These are phyloP conservation scores for Bryoglossum gracile DNA, from an alignment of 495 filamentous ascomycete species.

Conservation along the genomic window DNA sequence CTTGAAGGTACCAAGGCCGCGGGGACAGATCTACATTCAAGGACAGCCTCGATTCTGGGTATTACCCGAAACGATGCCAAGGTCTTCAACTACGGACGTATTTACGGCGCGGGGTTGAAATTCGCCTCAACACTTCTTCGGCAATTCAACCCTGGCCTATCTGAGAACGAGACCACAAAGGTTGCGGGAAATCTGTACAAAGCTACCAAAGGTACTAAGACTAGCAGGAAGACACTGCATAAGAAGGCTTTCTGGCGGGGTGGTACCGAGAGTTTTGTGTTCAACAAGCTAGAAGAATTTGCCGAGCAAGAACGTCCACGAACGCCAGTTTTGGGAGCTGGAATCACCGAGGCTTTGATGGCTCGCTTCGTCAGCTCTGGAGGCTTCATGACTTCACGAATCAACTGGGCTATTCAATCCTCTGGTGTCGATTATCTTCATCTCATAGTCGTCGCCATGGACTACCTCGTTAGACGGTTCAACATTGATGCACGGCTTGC, in stretches of 20 bases:
- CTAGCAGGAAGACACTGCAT: slow-evolving; percentile 55
- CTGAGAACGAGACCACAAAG: slow-evolving; percentile 65
- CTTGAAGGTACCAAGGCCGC: slow-evolving; percentile 90
- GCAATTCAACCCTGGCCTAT: slow-evolving; percentile 82
- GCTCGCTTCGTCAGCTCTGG: slow-evolving; percentile 79
- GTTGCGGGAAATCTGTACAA: slow-evolving; percentile 77
- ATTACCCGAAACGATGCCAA: slow-evolving; percentile 95
- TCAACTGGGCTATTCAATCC: slow-evolving; percentile 99
- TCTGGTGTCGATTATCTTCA: slow-evolving; percentile 97
- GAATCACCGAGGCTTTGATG: slow-evolving; percentile 94
- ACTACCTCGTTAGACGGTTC: slow-evolving; percentile 82
- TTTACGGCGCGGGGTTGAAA: slow-evolving; percentile 91
- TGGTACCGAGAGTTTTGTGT: slow-evolving; percentile 94
- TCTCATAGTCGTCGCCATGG: slow-evolving; percentile 88
- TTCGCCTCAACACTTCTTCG: slow-evolving; percentile 85
- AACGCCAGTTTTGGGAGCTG: slow-evolving; percentile 90
- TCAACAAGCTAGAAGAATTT: slow-evolving; percentile 96
- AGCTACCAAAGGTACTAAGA: slow-evolving; percentile 81
- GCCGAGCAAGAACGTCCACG: slow-evolving; percentile 87
- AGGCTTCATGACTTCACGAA: slow-evolving; percentile 88
- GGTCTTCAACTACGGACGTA: slow-evolving; percentile 97
- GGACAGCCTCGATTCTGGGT: slow-evolving; percentile 83
- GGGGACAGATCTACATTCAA: slow-evolving; percentile 91
- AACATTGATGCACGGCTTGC: slow-evolving; percentile 77
- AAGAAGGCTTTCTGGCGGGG: slow-evolving; percentile 88